phyloP scores from a whole-genome alignment of 768 basidiomycete species.

The Clitopilus passeckerianus region DNA sequence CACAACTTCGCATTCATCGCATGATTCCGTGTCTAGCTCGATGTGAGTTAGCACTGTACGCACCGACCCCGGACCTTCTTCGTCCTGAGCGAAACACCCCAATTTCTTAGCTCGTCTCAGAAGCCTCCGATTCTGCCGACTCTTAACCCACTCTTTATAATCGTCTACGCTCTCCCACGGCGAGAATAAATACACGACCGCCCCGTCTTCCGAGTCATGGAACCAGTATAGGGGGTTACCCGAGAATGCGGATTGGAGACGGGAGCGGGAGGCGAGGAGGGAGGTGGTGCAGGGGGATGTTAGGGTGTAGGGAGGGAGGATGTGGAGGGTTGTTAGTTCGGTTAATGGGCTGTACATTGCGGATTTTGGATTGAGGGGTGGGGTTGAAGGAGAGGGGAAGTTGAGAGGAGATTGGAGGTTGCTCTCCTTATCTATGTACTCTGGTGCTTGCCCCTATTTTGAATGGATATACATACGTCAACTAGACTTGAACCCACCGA shows the following conservation, averaged over 20 bases:
- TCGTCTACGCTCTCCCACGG: constrained; percentile 38
- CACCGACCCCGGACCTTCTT: too few species aligned
- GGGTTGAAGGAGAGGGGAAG: too few species aligned
- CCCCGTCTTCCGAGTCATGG: constrained; percentile 15
- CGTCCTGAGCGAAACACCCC: constrained; percentile 15
- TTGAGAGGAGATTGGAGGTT: too few species aligned
- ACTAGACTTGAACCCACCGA: too few species aligned
- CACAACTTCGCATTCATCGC: too few species aligned
- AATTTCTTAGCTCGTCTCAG: constrained; percentile 18
- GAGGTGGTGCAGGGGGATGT: constrained; percentile 20
- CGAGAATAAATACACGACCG: constrained; percentile 31
- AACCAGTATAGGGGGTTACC: constrained; percentile 38
- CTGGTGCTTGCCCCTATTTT: too few species aligned
- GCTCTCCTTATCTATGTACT: too few species aligned
- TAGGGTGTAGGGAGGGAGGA: constrained; percentile 23
- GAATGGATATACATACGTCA: too few species aligned
- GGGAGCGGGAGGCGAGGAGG: constrained; percentile 23
- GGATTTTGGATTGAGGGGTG: too few species aligned
- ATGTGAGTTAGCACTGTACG: constrained; percentile 20
- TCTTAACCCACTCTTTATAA: constrained; percentile 37
- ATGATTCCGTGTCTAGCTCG: too few species aligned
- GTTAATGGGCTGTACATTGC: constrained; percentile 40
- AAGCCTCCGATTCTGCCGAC: constrained; percentile 32
- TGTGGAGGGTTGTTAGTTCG: constrained; percentile 33
- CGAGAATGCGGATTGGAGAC: constrained; percentile 34